phyloP scores from a whole-genome alignment of 331 rosid genomes.

The Acacia concinna region DNA sequence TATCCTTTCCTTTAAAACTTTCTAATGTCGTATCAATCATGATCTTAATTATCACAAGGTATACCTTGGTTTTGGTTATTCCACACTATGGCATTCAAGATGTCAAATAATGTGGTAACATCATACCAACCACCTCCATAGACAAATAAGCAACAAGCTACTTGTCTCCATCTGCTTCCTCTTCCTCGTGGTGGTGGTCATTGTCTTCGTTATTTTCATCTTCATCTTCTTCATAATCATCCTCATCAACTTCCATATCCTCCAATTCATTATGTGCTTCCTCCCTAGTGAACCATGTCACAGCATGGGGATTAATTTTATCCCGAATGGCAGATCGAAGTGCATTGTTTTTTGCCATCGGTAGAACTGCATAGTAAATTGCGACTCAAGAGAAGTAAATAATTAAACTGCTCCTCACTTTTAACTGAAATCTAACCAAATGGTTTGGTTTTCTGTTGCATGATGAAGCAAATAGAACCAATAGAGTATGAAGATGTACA shows the following conservation, averaged over 20 bases:
- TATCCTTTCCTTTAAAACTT: too few relatives aligned
- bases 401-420: not conserved
- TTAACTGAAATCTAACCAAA: not conserved
- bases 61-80: too few relatives aligned
- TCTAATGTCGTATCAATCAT: too few relatives aligned
- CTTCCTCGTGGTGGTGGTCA: too few relatives aligned
- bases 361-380: constrained; percentile 49
- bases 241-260: constrained; percentile 39
- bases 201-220: not conserved
- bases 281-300: constrained; percentile 76
- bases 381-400: constrained; percentile 11
- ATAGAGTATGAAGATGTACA: not conserved
- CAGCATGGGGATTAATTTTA: constrained; percentile 73
- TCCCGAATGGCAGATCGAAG: too few relatives aligned
- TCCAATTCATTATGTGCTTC: constrained; percentile 55
- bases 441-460: not conserved
- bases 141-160: constrained; percentile 12
- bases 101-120: too few relatives aligned
- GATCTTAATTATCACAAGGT: too few relatives aligned
- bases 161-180: too few relatives aligned
- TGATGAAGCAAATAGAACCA: not conserved
- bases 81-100: too few relatives aligned
- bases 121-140: not conserved
- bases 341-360: too few relatives aligned
- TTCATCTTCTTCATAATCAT: not conserved